A percentile compares a stretch with the other conserved stretches of the same genome.
phyloP scores from a whole-genome alignment of 768 basidiomycete genomes.

The Austroboletus festivus region DNA sequence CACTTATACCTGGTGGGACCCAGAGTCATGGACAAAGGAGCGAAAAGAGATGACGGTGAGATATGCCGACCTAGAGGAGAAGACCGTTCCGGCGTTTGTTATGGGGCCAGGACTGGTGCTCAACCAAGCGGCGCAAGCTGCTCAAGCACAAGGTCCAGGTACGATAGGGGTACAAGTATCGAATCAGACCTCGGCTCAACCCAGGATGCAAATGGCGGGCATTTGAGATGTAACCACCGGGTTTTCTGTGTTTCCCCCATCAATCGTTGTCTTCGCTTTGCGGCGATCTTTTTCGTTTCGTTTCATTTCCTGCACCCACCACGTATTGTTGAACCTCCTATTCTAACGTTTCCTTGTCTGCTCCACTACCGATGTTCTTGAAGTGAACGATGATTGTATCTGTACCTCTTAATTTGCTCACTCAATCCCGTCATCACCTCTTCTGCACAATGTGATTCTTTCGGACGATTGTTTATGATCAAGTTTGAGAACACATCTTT shows the following conservation, averaged over 20 bases:
- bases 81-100: constrained; percentile 59
- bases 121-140: constrained; percentile 30
- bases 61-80: constrained; percentile 74
- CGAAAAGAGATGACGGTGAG: constrained; percentile 75
- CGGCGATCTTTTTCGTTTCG: constrained; percentile 7
- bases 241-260: background rate
- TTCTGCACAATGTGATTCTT: constrained; percentile 22
- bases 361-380: constrained; percentile 27
- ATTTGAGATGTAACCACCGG: constrained; percentile 24
- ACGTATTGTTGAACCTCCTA: constrained; percentile 13
- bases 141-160: constrained; percentile 38
- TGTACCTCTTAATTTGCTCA: constrained; percentile 35
- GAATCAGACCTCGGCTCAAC: constrained; percentile 26
- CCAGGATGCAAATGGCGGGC: constrained; percentile 36
- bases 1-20: constrained; percentile 88
- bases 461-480: constrained; percentile 15
- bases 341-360: constrained; percentile 16
- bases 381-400: constrained; percentile 38
- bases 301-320: background rate
- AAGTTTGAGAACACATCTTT: background rate
- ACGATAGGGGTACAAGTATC: constrained; percentile 28
- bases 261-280: constrained; percentile 14
- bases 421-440: constrained; percentile 14
- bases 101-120: constrained; percentile 47
- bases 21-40: constrained; percentile 74